phyloP scores from a whole-genome alignment of 768 basidiomycete genomes.

The Trametes cubensis region DNA sequence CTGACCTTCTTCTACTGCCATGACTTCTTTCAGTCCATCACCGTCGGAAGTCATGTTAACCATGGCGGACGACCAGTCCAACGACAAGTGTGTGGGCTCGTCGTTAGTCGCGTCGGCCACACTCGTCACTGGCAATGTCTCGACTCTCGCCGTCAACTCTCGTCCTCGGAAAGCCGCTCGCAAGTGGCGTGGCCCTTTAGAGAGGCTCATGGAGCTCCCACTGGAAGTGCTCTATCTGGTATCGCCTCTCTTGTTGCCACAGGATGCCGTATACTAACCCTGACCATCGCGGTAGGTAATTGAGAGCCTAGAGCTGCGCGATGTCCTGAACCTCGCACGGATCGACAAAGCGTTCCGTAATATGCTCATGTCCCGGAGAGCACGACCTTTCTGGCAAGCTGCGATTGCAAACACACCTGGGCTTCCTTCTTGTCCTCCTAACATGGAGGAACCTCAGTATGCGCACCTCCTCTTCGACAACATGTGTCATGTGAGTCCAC shows the following conservation, averaged over 20 bases:
- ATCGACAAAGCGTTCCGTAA: conserved; percentile 40
- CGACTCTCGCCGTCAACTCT: too few species aligned
- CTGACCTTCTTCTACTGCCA: too few species aligned
- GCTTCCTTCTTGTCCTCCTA: conserved; percentile 16
- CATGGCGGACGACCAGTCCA: too few species aligned
- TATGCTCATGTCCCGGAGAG: conserved; percentile 33
- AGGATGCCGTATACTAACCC: too few species aligned
- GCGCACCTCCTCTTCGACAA: conserved; percentile 24
- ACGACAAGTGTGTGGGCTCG: too few species aligned
- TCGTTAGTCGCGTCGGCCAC: too few species aligned
- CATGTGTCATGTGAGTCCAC: conserved; percentile 37
- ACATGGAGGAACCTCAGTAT: conserved; percentile 17
- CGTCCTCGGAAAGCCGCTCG: too few species aligned
- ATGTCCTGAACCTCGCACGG: conserved; percentile 43
- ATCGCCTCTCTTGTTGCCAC: neutral
- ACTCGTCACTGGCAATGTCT: too few species aligned
- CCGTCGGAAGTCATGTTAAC: too few species aligned
- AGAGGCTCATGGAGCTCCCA: too few species aligned
- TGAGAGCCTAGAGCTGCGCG: conserved; percentile 40
- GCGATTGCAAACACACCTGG: conserved; percentile 7
- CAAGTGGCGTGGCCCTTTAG: too few species aligned
- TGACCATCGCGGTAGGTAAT: conserved; percentile 39
- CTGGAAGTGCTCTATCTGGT: neutral
- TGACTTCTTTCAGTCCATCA: too few species aligned
- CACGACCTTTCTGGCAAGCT: conserved; percentile 21